phyloP scores from a whole-genome alignment of 257 asterid species.

The Petrea volubilis region DNA sequence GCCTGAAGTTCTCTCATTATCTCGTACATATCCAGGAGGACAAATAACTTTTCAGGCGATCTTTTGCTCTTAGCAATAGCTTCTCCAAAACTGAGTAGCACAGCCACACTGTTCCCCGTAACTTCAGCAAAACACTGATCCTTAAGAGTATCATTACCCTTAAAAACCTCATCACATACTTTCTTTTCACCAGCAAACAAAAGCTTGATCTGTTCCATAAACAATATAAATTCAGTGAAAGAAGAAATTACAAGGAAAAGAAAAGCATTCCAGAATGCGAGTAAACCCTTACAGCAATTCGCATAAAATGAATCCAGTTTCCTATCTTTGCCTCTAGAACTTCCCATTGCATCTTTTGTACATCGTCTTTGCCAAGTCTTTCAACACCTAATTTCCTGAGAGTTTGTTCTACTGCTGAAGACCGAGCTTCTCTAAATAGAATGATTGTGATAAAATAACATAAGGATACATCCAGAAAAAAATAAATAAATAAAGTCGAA shows the following conservation, averaged over 20 bases:
- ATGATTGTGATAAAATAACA: constrained; percentile 15
- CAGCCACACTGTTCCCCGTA: constrained; percentile 60
- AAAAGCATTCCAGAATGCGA: neutral
- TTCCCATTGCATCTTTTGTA: constrained; percentile 98
- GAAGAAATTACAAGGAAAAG: constrained; percentile 14
- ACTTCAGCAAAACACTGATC: constrained; percentile 91
- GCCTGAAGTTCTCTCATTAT: constrained; percentile 88
- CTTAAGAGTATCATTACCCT: constrained; percentile 58
- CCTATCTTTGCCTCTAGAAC: constrained; percentile 90
- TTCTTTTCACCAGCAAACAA: constrained; percentile 84
- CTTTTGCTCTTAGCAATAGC: constrained; percentile 93
- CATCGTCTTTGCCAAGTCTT: constrained; percentile 90
- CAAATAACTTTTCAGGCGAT: constrained; percentile 92
- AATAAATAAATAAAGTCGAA: neutral
- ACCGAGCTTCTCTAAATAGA: constrained; percentile 69
- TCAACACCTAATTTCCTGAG: constrained; percentile 87
- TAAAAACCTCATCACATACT: constrained; percentile 71
- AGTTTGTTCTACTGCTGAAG: constrained; percentile 77
- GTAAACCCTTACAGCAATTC: constrained; percentile 64
- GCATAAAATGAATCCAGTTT: constrained; percentile 79
- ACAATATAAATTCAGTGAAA: constrained; percentile 8
- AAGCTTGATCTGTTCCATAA: constrained; percentile 68
- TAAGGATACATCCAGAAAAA: constrained; percentile 13
- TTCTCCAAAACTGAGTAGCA: constrained; percentile 86
- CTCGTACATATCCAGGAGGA: constrained; percentile 93